Conservation (phyloP, 371 early-diverging fungal species). For the Mucor ambiguus region DNA sequence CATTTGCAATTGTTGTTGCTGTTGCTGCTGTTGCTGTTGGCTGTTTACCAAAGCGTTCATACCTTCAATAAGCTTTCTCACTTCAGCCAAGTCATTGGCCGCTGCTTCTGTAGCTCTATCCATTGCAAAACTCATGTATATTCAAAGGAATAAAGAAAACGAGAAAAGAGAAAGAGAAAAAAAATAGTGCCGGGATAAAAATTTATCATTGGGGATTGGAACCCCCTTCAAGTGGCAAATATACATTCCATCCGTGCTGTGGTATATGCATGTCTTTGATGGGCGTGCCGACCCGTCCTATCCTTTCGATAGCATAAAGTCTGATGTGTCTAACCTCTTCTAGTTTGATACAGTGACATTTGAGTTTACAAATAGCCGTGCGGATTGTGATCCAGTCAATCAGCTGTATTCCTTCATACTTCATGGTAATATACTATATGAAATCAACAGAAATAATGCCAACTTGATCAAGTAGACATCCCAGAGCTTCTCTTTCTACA, state of each 20-base stretch:
- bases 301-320: no score
- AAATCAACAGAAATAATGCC: no score
- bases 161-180: not conserved
- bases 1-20: slow-evolving; percentile 6
- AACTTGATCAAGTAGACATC: no score
- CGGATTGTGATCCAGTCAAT: not conserved
- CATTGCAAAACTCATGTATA: slow-evolving; percentile 24
- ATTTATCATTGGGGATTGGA: not conserved
- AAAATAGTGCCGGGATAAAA: not conserved
- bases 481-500: no score
- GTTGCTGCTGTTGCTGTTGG: slow-evolving; percentile 25
- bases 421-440: no score
- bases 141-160: not conserved
- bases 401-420: no score
- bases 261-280: not conserved
- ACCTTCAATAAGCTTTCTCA: slow-evolving; percentile 53
- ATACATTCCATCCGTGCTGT: not conserved
- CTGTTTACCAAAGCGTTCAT: slow-evolving; percentile 48
- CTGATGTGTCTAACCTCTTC: no score
- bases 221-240: not conserved
- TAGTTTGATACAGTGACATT: no score
- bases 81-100: slow-evolving; percentile 53
- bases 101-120: slow-evolving; percentile 54
- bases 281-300: no score
- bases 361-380: not conserved